Conservation (phyloP, 2,329 filamentous ascomycete genomes). For the Cercospora canescens region DNA sequence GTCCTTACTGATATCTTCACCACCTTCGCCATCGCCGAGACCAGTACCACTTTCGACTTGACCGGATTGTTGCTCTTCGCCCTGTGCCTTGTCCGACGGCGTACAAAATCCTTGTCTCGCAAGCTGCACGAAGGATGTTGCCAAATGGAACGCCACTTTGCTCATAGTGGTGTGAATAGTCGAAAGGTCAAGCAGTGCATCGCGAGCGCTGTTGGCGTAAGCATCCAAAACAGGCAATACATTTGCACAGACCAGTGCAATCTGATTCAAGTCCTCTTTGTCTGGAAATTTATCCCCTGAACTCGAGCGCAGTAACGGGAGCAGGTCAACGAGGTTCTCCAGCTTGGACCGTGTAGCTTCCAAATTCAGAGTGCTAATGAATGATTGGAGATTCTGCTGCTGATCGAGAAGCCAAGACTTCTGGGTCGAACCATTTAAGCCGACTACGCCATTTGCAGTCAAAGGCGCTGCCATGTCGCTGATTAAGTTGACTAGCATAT, state of each 20-base stretch:
- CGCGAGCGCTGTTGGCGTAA: constrained; percentile 64
- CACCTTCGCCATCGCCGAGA: constrained; percentile 90
- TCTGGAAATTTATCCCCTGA: background rate
- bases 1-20: constrained; percentile 97
- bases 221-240: constrained; percentile 72
- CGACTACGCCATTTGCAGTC: constrained; percentile 45
- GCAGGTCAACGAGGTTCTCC: background rate
- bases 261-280: background rate
- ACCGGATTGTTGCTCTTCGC: constrained; percentile 51
- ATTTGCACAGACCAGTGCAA: constrained; percentile 1
- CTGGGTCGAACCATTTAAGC: constrained; percentile 61
- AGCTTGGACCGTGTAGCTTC: background rate
- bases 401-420: constrained; percentile 57
- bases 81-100: constrained; percentile 71
- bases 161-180: constrained; percentile 69
- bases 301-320: background rate
- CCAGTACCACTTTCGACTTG: constrained; percentile 90
- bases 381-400: constrained; percentile 1
- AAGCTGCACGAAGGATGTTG: constrained; percentile 75
- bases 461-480: constrained; percentile 15
- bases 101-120: constrained; percentile 87
- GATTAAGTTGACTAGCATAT: background rate
- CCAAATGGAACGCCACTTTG: constrained; percentile 73
- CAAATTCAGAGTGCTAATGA: background rate
- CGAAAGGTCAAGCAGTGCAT: constrained; percentile 59